Conservation (phyloP, 371 early-diverging fungal genomes). For the Rhizopus arrhizus region DNA sequence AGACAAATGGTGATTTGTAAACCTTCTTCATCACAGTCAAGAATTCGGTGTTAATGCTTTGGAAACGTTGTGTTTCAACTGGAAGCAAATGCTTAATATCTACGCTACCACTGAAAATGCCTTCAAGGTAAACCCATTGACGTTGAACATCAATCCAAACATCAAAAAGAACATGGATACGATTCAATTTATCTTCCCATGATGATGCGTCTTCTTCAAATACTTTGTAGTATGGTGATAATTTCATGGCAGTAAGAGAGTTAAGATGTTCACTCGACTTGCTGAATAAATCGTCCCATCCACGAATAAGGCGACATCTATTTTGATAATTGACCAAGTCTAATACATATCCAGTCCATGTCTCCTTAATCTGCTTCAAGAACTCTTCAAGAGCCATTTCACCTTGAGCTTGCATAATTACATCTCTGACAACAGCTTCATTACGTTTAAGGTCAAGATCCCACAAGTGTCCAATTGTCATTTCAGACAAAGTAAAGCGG, state of each 20-base stretch:
- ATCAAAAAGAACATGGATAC: conserved; percentile 94
- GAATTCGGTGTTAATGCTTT: conserved; percentile 96
- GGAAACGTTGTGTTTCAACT: conserved; percentile 92
- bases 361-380: conserved; percentile 86
- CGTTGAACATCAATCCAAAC: conserved; percentile 99
- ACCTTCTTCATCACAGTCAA: conserved; percentile 97
- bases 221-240: conserved; percentile 95
- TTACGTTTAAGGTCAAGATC: conserved; percentile 88
- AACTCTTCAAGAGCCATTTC: conserved; percentile 99
- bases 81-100: conserved; percentile 97
- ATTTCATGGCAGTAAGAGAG: conserved; percentile 94
- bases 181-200: conserved; percentile 97
- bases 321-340: conserved; percentile 97
- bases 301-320: conserved; percentile 93
- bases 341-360: conserved; percentile 89
- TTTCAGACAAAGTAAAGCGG: conserved; percentile 70
- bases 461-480: conserved; percentile 96
- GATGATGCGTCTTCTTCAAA: conserved; percentile 95
- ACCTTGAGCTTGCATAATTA: conserved; percentile 93
- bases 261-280: conserved; percentile 95
- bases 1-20: conserved; percentile 93
- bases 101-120: conserved; percentile 93
- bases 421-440: conserved; percentile 82
- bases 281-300: conserved; percentile 97
- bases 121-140: conserved; percentile 99